Evolutionary conservation across 1,284 basidiomycete genomes (phyloP).

Genomic region (Cryptococcus depauperatus): DNA sequence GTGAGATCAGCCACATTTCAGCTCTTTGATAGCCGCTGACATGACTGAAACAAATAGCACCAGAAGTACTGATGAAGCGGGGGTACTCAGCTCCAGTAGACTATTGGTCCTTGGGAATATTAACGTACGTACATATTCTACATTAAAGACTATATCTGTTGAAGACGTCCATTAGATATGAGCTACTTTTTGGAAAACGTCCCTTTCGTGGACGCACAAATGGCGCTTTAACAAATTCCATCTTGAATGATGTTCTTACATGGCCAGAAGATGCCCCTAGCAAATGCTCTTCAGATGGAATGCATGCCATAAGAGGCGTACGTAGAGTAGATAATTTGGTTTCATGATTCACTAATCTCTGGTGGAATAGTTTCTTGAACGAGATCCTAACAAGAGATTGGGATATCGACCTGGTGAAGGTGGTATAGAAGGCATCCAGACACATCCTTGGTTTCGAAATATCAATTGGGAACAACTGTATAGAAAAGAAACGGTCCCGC

Average conservation of each 20-base stretch:
- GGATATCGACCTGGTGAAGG: slow-evolving; percentile 73
- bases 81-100: slow-evolving; percentile 82
- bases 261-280: slow-evolving; percentile 45
- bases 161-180: slow-evolving; percentile 50
- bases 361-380: slow-evolving; percentile 62
- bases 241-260: slow-evolving; percentile 51
- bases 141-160: neutral
- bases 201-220: slow-evolving; percentile 91
- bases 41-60: slow-evolving; percentile 51
- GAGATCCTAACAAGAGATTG: slow-evolving; percentile 71
- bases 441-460: slow-evolving; percentile 75
- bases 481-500: slow-evolving; percentile 67
- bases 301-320: slow-evolving; percentile 41
- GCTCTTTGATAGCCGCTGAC: neutral
- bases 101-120: slow-evolving; percentile 94
- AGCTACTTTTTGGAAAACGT: slow-evolving; percentile 80
- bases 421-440: slow-evolving; percentile 66
- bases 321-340: slow-evolving; percentile 8
- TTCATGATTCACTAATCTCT: neutral
- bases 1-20: too few relatives aligned
- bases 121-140: slow-evolving; percentile 48
- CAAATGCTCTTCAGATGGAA: slow-evolving; percentile 39
- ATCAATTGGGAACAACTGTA: slow-evolving; percentile 84
- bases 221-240: slow-evolving; percentile 77
- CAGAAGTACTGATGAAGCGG: slow-evolving; percentile 68